Percentiles rank a stretch among this genome's conserved stretches.
These are phyloP conservation scores for Stemphylium lycopersici DNA, from an alignment of 2,329 filamentous ascomycete genomes.

Conservation along the genomic window DNA sequence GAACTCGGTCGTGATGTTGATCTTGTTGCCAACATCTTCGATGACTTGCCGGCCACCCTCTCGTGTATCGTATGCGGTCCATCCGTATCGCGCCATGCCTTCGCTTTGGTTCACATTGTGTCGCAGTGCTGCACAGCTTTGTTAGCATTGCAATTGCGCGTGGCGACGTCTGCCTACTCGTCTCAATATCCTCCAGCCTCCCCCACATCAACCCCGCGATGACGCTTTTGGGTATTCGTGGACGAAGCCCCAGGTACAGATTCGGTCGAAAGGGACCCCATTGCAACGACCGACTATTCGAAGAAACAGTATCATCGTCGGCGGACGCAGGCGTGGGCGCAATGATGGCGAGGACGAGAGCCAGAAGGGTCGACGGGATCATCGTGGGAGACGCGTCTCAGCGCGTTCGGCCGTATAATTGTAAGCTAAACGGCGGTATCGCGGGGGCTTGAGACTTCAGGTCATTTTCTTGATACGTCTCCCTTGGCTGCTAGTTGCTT, in stretches of 20 bases:
- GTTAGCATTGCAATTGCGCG: slow-evolving; percentile 11
- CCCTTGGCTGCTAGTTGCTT: slow-evolving; percentile 2
- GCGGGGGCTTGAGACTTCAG: slow-evolving; percentile 4
- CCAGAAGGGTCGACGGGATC: slow-evolving; percentile 27
- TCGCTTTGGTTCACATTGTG: slow-evolving; percentile 95
- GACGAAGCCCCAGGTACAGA: slow-evolving; percentile 87
- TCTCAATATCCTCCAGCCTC: slow-evolving; percentile 77
- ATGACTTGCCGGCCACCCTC: slow-evolving; percentile 85
- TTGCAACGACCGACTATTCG: slow-evolving; percentile 77
- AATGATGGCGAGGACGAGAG: slow-evolving; percentile 22
- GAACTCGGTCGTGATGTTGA: slow-evolving; percentile 90
- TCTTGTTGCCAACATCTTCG: slow-evolving; percentile 80
- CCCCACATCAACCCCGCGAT: slow-evolving; percentile 87
- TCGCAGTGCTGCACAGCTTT: slow-evolving; percentile 63
- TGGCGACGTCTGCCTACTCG: slow-evolving; percentile 62
- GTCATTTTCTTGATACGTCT: slow-evolving; percentile 12
- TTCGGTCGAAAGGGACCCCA: slow-evolving; percentile 97
- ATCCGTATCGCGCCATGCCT: slow-evolving; percentile 91
- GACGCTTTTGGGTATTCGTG: slow-evolving; percentile 78
- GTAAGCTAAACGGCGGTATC: slow-evolving; percentile 10
- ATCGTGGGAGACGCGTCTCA: slow-evolving; percentile 22
- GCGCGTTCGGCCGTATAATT: slow-evolving; percentile 8
- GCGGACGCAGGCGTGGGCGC: slow-evolving; percentile 15
- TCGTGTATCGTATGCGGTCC: slow-evolving; percentile 92
- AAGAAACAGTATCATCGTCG: slow-evolving; percentile 17